Percentiles rank a stretch among this genome's conserved stretches.
Evolutionary conservation across 2,329 filamentous ascomycete species (phyloP).

Genomic region (Neonectria sp.): DNA sequence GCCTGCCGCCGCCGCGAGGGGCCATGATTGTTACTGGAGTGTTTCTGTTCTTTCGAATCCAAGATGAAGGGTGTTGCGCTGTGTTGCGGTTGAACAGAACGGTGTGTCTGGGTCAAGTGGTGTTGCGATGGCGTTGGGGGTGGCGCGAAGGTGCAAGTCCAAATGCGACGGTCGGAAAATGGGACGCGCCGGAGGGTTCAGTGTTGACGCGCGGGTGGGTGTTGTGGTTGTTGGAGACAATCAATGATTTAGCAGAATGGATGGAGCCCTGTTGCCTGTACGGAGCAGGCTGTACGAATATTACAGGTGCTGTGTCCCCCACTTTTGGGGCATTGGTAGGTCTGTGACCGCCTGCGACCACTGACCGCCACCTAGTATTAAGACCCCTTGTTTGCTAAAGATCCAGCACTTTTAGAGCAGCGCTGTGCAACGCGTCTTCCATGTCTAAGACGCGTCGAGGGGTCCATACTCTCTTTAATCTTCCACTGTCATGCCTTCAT

Average conservation of each 20-base stretch:
- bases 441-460: conserved; percentile 28
- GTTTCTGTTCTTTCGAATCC: neutral
- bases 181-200: conserved; percentile 36
- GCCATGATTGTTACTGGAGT: conserved; percentile 46
- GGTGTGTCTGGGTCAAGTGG: neutral
- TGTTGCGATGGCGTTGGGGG: conserved; percentile 11
- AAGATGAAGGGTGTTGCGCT: neutral
- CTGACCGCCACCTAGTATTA: neutral
- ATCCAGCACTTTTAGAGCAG: neutral
- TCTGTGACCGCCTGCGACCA: neutral
- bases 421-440: conserved; percentile 20
- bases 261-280: neutral
- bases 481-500: conserved; percentile 8
- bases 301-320: conserved; percentile 6
- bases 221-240: conserved; percentile 31
- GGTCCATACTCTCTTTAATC: conserved; percentile 9
- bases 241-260: conserved; percentile 25
- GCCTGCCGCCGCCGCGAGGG: conserved; percentile 47
- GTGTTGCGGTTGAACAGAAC: neutral
- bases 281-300: neutral
- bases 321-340: conserved; percentile 5
- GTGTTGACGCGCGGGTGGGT: conserved; percentile 41
- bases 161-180: conserved; percentile 30
- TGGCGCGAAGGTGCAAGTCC: conserved; percentile 17
- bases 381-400: neutral